These are phyloP conservation scores for Metschnikowia shivogae DNA, from an alignment of 805 yeast species.

Conservation along the genomic window DNA sequence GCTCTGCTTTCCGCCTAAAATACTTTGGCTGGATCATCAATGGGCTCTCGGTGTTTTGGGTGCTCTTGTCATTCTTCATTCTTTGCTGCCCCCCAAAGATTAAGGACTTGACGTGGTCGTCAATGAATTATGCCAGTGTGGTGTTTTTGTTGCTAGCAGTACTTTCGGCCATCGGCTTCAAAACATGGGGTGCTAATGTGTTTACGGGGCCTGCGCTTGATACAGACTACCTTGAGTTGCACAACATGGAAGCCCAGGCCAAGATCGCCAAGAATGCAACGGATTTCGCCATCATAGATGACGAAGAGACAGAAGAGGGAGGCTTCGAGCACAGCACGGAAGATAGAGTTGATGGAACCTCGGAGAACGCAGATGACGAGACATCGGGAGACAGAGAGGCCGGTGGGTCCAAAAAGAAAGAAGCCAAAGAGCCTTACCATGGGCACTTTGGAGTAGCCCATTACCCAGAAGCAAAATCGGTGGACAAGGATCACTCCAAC, in stretches of 20 bases:
- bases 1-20: slow-evolving; percentile 63
- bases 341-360: background rate
- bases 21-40: slow-evolving; percentile 64
- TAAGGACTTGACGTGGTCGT: slow-evolving; percentile 30
- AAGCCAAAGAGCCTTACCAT: background rate
- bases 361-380: no score
- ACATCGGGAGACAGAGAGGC: no score
- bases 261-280: slow-evolving; percentile 5
- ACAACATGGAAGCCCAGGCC: slow-evolving; percentile 25
- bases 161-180: slow-evolving; percentile 50
- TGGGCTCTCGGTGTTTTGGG: slow-evolving; percentile 55
- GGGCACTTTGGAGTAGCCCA: no score
- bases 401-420: background rate
- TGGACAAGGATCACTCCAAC: background rate
- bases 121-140: slow-evolving; percentile 63
- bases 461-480: no score
- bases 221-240: slow-evolving; percentile 38
- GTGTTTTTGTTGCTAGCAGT: slow-evolving; percentile 49
- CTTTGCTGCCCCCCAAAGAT: slow-evolving; percentile 71
- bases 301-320: slow-evolving; percentile 7
- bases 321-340: background rate
- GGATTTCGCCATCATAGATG: slow-evolving; percentile 10
- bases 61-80: slow-evolving; percentile 51
- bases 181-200: slow-evolving; percentile 55
- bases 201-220: slow-evolving; percentile 64